Evolutionary conservation across 164 flowering plant species (phyloP).

Genomic region (Protea cynaroides): DNA sequence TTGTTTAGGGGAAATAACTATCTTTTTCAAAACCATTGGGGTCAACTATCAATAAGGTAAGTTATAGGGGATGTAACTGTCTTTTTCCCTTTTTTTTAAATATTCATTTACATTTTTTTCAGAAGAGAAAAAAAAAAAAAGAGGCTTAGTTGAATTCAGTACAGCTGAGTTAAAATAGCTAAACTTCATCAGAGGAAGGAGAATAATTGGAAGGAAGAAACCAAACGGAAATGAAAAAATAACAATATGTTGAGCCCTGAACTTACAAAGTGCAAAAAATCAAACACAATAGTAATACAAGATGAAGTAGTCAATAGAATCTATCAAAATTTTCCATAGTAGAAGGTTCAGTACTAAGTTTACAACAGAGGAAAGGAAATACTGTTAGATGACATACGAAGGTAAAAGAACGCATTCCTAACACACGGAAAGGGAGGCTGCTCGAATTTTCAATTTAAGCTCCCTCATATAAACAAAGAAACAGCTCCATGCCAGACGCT

Average conservation of each 20-base stretch:
- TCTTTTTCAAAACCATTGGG: too few relatives aligned
- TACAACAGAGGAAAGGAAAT: slow-evolving; percentile 17
- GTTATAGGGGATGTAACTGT: too few relatives aligned
- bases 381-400: slow-evolving; percentile 17
- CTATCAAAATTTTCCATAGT: background rate
- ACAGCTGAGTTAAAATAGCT: too few relatives aligned
- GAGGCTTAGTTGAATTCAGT: too few relatives aligned
- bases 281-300: background rate
- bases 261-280: background rate
- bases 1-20: too few relatives aligned
- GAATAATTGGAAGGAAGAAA: too few relatives aligned
- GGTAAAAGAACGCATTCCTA: slow-evolving; percentile 16
- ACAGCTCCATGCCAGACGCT: slow-evolving; percentile 10
- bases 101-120: too few relatives aligned
- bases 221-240: too few relatives aligned
- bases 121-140: too few relatives aligned
- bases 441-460: background rate
- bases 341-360: slow-evolving; percentile 9
- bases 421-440: slow-evolving; percentile 11
- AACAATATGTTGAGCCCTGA: slow-evolving; percentile 4
- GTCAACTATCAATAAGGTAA: too few relatives aligned
- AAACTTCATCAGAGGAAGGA: too few relatives aligned
- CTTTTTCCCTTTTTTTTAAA: too few relatives aligned
- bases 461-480: slow-evolving; percentile 12
- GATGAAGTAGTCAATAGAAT: background rate